Conservation (phyloP, 441 rosid species). For the Omphalea diandra region DNA sequence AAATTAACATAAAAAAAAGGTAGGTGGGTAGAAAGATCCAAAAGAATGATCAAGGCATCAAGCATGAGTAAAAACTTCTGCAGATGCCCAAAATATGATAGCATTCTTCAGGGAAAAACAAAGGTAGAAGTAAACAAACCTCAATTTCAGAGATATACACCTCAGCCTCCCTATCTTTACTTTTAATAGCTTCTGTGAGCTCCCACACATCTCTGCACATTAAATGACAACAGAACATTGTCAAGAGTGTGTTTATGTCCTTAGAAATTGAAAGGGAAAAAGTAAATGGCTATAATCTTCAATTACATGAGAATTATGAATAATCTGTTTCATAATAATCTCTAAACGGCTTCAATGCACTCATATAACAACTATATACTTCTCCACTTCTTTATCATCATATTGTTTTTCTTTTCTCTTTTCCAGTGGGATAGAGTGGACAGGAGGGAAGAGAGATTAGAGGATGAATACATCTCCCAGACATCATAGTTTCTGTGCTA, state of each 20-base stretch:
- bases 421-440: background rate
- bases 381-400: no score
- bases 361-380: no score
- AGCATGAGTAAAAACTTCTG: slow-evolving; percentile 17
- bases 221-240: background rate
- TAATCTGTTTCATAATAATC: background rate
- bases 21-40: background rate
- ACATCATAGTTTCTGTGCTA: background rate
- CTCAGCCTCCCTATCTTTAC: slow-evolving; percentile 84
- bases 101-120: background rate
- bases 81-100: background rate
- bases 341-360: background rate
- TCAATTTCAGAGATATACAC: slow-evolving; percentile 92
- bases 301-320: background rate
- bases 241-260: background rate
- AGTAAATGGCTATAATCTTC: background rate
- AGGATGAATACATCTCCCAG: background rate
- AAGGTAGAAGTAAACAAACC: slow-evolving; percentile 41
- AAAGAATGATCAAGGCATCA: background rate
- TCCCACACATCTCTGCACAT: slow-evolving; percentile 72
- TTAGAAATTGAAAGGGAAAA: background rate
- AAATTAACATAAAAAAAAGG: slow-evolving; percentile 4
- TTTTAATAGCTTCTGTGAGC: slow-evolving; percentile 79
- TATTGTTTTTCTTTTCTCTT: no score
- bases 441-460: background rate